These are phyloP conservation scores for Trichosporon faecale DNA, from an alignment of 1,284 basidiomycete species.

Conservation along the genomic window DNA sequence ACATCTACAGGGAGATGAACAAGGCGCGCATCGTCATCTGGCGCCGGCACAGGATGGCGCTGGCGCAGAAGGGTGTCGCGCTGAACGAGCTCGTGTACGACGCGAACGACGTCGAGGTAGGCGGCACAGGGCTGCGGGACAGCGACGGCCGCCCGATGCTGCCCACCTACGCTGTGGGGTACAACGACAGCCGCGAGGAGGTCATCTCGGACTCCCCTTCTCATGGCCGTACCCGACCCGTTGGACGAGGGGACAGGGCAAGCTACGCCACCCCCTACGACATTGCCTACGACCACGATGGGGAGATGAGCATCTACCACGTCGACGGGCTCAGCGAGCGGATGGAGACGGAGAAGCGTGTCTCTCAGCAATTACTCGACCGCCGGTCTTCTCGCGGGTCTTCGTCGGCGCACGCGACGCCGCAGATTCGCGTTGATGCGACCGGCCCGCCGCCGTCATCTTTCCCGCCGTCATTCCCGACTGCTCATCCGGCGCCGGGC, in stretches of 20 bases:
- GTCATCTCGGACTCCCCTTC: background rate
- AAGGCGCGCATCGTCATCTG: constrained; percentile 70
- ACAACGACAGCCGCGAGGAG: constrained; percentile 3
- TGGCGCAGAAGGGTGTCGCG: constrained; percentile 15
- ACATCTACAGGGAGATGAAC: constrained; percentile 72
- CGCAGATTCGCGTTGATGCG: background rate
- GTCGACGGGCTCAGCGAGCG: constrained; percentile 24
- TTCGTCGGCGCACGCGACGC: background rate
- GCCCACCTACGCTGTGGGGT: background rate
- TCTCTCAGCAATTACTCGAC: constrained; percentile 8
- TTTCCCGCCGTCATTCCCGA: constrained; percentile 15
- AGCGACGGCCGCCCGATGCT: background rate
- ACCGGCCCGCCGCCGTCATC: background rate
- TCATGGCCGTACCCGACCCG: background rate
- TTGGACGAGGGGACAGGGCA: constrained; percentile 8
- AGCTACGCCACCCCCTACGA: constrained; percentile 38
- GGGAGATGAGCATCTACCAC: constrained; percentile 37
- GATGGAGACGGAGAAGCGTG: constrained; percentile 17
- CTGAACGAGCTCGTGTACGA: constrained; percentile 14
- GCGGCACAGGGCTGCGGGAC: background rate
- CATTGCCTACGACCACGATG: constrained; percentile 29
- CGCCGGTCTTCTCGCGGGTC: background rate
- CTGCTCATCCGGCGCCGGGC: constrained; percentile 1
- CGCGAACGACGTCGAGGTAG: background rate
- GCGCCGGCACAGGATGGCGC: constrained; percentile 59